Evolutionary conservation across 2,329 filamentous ascomycete genomes (phyloP).

Genomic region (Albifimbria verrucaria): DNA sequence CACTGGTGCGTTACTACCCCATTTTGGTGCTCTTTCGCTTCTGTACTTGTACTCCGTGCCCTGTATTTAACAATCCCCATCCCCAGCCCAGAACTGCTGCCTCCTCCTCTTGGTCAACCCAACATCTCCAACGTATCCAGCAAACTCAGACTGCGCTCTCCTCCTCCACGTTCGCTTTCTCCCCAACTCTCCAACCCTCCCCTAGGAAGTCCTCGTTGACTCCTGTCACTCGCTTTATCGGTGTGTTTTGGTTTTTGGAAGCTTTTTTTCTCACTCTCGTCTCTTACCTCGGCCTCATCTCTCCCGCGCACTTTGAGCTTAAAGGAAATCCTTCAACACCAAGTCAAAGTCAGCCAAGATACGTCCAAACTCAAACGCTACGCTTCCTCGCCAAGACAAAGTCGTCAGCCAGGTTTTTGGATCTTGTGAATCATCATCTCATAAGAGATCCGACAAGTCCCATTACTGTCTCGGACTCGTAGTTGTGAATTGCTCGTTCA

Average conservation of each 20-base stretch:
- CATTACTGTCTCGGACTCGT: background rate
- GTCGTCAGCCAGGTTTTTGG: background rate
- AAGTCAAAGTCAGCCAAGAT: background rate
- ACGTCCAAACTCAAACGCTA: no score
- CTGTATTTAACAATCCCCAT: conserved; percentile 27
- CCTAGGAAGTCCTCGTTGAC: conserved; percentile 70
- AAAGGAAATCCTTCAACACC: background rate
- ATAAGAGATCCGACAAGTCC: background rate
- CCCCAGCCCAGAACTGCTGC: conserved; percentile 12
- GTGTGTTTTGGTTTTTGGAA: conserved; percentile 34
- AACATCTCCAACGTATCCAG: conserved; percentile 21
- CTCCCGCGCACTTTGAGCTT: background rate
- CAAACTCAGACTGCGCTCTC: conserved; percentile 5
- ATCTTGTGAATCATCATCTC: background rate
- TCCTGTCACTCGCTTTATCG: conserved; percentile 70
- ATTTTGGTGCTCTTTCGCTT: background rate
- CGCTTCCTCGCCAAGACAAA: background rate
- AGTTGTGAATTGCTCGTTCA: background rate
- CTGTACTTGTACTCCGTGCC: background rate
- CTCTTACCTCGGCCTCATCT: background rate
- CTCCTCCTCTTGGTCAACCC: conserved; percentile 22
- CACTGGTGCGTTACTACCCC: background rate
- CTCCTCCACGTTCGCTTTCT: conserved; percentile 47
- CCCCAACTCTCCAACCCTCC: conserved; percentile 32
- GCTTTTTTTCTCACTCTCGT: conserved; percentile 9